Evolutionary conservation across 768 basidiomycete species (phyloP), one percentile per base, ranked within the genome.

Genomic region (Russula earlei): DNA sequence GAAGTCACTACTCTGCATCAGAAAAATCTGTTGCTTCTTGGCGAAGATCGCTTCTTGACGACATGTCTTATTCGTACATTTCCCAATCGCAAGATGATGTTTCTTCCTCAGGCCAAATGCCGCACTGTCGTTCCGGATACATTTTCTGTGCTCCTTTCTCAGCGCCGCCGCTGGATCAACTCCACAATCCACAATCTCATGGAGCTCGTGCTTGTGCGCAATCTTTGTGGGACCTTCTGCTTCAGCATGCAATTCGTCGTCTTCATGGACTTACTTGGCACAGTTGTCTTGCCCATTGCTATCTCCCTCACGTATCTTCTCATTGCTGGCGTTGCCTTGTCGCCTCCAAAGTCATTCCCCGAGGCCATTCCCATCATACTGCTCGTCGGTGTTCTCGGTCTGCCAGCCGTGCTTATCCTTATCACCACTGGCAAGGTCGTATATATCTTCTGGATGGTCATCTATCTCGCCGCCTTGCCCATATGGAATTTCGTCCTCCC

Each of bases 161-260:
- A 99, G 68, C 91, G 96, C 31, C 85, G 96, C 19, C 85, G 96
- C 54, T 99, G 96, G 96, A 98, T 99, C 74, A 98, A 98, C 71
- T 97, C 95, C 15, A 98, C 96, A 0, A 90, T 99, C 49, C 96
- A 98, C 75, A 98, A 99, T 69, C 82, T 99, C 49, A 97, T 98
- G 93, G 96, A 99, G 69, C 85, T 99, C 37, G 91, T 97, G 34
- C 83, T 91, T 58, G 96, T 99, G 38, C 90, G 89, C 62, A 92
- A 99, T 67, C 79, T 97, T 15, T 98, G 96, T 70, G 96, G 96
- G 34, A 98, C 95, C 29, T 99, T 99, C 72, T 99, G 96, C 76
- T 97, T 98, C 74, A 96, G 92, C 71, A 98, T 97, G 94, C 96
- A 98, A 69, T 98, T 98, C 70, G 85, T 98, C 69, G 93, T 98